Conservation (phyloP, 768 basidiomycete species). For the Suillus cothurnatus region DNA sequence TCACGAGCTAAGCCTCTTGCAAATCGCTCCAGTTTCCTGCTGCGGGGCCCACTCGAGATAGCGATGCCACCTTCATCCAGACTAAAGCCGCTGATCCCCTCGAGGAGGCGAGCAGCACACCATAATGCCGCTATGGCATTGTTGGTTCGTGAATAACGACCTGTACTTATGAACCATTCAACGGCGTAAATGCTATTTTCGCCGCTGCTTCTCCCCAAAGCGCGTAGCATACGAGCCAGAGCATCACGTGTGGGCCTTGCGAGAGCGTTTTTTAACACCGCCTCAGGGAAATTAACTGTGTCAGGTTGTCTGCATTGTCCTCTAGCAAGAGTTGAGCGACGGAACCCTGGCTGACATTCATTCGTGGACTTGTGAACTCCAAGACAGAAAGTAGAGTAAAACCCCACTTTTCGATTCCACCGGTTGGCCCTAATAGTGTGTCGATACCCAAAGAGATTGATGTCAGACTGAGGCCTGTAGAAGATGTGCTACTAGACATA, state of each 20-base stretch:
- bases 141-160: slow-evolving; percentile 43
- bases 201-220: slow-evolving; percentile 68
- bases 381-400: slow-evolving; percentile 84
- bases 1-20: slow-evolving; percentile 62
- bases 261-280: slow-evolving; percentile 56
- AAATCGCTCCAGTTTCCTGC: slow-evolving; percentile 63
- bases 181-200: slow-evolving; percentile 74
- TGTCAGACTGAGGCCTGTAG: slow-evolving; percentile 31
- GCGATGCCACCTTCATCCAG: slow-evolving; percentile 34
- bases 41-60: slow-evolving; percentile 26
- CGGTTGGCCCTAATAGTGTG: slow-evolving; percentile 74
- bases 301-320: slow-evolving; percentile 39
- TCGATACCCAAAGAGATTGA: slow-evolving; percentile 56
- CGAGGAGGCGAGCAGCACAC: slow-evolving; percentile 77
- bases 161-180: slow-evolving; percentile 76
- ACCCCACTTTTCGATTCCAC: slow-evolving; percentile 91
- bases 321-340: slow-evolving; percentile 62
- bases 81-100: slow-evolving; percentile 61
- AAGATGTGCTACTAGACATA: slow-evolving; percentile 15
- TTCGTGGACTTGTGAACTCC: slow-evolving; percentile 62
- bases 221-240: slow-evolving; percentile 71
- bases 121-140: slow-evolving; percentile 75
- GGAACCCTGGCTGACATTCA: slow-evolving; percentile 49
- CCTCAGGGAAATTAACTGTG: slow-evolving; percentile 54
- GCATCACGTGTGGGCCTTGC: slow-evolving; percentile 53